phyloP scores from a whole-genome alignment of 2,329 filamentous ascomycete genomes.

The Fusarium oxysporum region DNA sequence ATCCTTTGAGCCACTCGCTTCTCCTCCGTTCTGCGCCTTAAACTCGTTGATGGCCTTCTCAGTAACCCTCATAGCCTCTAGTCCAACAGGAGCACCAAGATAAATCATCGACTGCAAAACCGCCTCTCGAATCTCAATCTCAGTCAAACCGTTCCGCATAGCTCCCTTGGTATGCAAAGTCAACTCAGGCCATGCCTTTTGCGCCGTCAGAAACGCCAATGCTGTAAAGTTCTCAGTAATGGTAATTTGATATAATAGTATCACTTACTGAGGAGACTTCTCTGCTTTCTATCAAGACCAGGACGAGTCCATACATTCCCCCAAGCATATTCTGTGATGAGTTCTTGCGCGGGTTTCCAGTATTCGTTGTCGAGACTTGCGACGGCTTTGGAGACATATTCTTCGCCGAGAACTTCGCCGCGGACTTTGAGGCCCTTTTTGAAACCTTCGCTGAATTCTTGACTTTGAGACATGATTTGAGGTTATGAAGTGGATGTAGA shows the following conservation, averaged over 20 bases:
- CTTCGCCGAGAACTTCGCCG: constrained; percentile 30
- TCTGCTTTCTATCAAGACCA: constrained; percentile 33
- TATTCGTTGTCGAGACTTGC: constrained; percentile 29
- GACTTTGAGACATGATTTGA: constrained; percentile 2
- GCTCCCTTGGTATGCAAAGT: constrained; percentile 32
- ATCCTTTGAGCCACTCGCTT: neutral
- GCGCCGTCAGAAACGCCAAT: constrained; percentile 31
- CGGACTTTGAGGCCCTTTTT: constrained; percentile 19
- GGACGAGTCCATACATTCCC: constrained; percentile 30
- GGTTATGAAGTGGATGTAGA: too few relatives aligned
- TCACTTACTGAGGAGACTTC: constrained; percentile 32
- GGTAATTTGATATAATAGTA: accelerated
- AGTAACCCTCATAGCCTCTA: constrained; percentile 36
- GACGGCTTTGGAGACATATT: constrained; percentile 36
- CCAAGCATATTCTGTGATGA: constrained; percentile 34
- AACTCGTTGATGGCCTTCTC: constrained; percentile 26
- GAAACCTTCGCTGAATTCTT: constrained; percentile 17
- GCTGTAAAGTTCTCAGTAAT: neutral
- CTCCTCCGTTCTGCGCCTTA: neutral
- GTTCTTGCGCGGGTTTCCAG: constrained; percentile 32
- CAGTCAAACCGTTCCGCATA: constrained; percentile 27
- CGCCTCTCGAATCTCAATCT: constrained; percentile 34
- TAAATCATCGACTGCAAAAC: constrained; percentile 36
- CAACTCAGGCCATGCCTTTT: constrained; percentile 31
- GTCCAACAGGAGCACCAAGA: constrained; percentile 29